These are phyloP conservation scores for Penicillium robsamsonii DNA, from an alignment of 495 filamentous ascomycete genomes.

Conservation along the genomic window DNA sequence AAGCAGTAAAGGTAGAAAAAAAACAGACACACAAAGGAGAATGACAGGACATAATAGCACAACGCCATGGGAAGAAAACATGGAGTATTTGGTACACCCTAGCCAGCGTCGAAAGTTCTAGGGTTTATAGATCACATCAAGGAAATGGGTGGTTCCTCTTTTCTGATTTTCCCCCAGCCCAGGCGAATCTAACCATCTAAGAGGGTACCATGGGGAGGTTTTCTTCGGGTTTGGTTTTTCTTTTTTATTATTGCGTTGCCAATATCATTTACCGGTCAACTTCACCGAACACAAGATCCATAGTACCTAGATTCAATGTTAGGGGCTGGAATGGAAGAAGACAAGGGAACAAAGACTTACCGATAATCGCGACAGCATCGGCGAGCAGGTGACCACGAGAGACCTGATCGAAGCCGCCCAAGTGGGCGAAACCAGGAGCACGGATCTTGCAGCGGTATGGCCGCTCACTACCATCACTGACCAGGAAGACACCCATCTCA, in stretches of 20 bases:
- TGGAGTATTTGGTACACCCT: slow-evolving; percentile 33
- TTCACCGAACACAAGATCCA: slow-evolving; percentile 82
- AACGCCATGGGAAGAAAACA: slow-evolving; percentile 37
- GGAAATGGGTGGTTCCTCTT: slow-evolving; percentile 14
- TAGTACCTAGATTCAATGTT: slow-evolving; percentile 51
- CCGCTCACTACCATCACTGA: slow-evolving; percentile 91
- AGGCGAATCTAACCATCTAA: slow-evolving; percentile 23
- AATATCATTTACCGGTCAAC: slow-evolving; percentile 56
- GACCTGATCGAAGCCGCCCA: slow-evolving; percentile 91
- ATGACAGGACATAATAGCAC: slow-evolving; percentile 32
- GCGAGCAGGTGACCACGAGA: slow-evolving; percentile 88
- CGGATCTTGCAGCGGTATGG: slow-evolving; percentile 98
- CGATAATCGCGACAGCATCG: slow-evolving; percentile 95
- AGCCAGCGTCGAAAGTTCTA: slow-evolving; percentile 20
- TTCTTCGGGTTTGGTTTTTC: slow-evolving; percentile 29
- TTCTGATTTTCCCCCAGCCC: slow-evolving; percentile 17
- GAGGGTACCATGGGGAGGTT: slow-evolving; percentile 23
- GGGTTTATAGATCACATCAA: slow-evolving; percentile 21
- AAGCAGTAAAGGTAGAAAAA: slow-evolving; percentile 16
- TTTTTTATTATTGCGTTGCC: slow-evolving; percentile 27
- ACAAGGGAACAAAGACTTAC: slow-evolving; percentile 32
- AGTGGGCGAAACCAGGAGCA: slow-evolving; percentile 94
- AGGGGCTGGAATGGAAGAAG: slow-evolving; percentile 5
- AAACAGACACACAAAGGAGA: slow-evolving; percentile 28
- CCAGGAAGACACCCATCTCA: slow-evolving; percentile 98